Conservation (phyloP, 768 basidiomycete species). For the Hortiboletus campestris region DNA sequence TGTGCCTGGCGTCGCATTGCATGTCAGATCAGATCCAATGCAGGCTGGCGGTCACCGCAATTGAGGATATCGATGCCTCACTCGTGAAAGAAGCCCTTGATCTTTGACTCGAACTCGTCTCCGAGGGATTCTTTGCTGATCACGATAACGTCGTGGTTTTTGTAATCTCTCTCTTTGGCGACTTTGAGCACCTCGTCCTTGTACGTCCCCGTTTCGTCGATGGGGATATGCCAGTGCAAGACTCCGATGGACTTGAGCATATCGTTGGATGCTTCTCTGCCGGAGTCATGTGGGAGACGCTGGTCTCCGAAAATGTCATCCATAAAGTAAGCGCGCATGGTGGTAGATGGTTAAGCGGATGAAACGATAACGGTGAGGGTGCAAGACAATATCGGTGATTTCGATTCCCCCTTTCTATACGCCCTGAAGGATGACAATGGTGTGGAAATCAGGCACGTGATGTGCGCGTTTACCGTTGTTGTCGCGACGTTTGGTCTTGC, state of each 20-base stretch:
- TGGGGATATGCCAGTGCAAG: constrained; percentile 62
- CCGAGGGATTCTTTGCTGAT: constrained; percentile 77
- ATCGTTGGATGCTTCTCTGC: constrained; percentile 45
- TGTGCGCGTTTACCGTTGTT: constrained; percentile 14
- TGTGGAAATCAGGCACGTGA: constrained; percentile 29
- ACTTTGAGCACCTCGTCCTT: constrained; percentile 56
- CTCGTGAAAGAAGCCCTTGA: constrained; percentile 83
- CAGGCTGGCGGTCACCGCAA: neutral
- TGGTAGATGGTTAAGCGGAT: neutral
- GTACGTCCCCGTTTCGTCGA: constrained; percentile 46
- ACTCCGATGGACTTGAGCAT: constrained; percentile 61
- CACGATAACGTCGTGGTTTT: constrained; percentile 78
- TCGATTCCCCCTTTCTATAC: neutral
- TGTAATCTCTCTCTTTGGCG: constrained; percentile 71
- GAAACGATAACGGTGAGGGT: neutral
- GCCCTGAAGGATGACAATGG: too few relatives aligned
- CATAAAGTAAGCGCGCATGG: constrained; percentile 72
- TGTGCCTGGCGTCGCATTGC: constrained; percentile 50
- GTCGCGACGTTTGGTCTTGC: constrained; percentile 9
- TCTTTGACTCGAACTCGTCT: constrained; percentile 74
- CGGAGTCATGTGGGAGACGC: constrained; percentile 73
- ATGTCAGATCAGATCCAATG: neutral
- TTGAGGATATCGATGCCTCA: constrained; percentile 24
- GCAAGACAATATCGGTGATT: neutral
- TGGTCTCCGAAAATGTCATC: constrained; percentile 78